Percentiles rank a stretch among this genome's conserved stretches.
Evolutionary conservation across 1,284 basidiomycete species (phyloP).

Genomic region (Ganoderma lucidum): DNA sequence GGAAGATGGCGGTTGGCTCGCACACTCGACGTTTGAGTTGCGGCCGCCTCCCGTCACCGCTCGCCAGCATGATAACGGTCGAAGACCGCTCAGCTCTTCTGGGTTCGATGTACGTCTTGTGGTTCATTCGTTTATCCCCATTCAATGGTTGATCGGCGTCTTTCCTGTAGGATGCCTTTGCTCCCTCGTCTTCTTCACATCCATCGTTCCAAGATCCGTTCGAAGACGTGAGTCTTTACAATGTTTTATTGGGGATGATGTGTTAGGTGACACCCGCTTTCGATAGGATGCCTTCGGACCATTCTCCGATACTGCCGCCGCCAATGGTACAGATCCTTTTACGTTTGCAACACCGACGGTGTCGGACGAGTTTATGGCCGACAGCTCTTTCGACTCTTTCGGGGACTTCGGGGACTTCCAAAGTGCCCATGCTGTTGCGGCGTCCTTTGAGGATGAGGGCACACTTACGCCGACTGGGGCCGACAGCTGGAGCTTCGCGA

Average conservation of each 20-base stretch:
- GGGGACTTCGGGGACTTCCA: constrained; percentile 86
- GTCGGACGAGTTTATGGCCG: constrained; percentile 60
- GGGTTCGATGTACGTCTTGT: constrained; percentile 65
- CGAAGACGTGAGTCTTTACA: constrained; percentile 40
- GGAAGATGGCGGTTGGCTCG: constrained; percentile 78
- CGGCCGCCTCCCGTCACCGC: constrained; percentile 63
- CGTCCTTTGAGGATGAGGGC: constrained; percentile 50
- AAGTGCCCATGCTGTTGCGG: constrained; percentile 45
- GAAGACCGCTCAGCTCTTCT: constrained; percentile 57
- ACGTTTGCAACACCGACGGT: constrained; percentile 63
- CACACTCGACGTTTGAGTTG: constrained; percentile 75
- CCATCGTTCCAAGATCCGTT: constrained; percentile 60
- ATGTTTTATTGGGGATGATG: neutral
- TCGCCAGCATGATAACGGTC: constrained; percentile 53
- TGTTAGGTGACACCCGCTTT: neutral
- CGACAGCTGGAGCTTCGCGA: constrained; percentile 72
- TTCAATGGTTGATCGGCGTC: neutral
- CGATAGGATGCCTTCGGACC: constrained; percentile 61
- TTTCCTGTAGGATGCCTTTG: constrained; percentile 61
- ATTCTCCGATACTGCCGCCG: constrained; percentile 69
- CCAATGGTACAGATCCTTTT: constrained; percentile 63
- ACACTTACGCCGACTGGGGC: constrained; percentile 65
- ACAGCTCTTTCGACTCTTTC: constrained; percentile 67
- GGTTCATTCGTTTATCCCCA: neutral
- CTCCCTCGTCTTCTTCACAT: constrained; percentile 44